These are phyloP conservation scores for Maudiozyma barnettii DNA, from an alignment of 805 yeast genomes.

Conservation along the genomic window DNA sequence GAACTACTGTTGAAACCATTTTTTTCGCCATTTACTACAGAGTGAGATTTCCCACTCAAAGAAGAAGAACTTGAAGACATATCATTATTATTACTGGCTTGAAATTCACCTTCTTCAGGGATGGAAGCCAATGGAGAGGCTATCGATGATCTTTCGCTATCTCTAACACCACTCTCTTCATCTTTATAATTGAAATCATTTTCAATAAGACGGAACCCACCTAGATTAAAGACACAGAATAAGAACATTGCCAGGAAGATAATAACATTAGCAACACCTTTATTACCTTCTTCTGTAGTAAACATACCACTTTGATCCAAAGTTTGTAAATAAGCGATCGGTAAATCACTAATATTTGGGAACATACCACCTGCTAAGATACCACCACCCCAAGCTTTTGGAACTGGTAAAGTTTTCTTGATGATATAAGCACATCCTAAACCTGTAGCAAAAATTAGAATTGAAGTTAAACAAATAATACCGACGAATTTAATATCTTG, in stretches of 20 bases:
- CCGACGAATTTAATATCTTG: slow-evolving; percentile 63
- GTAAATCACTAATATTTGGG: slow-evolving; percentile 69
- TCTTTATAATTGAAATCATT: slow-evolving; percentile 46
- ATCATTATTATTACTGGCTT: not conserved
- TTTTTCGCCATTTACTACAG: not conserved
- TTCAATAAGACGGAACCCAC: slow-evolving; percentile 61
- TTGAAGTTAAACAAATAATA: slow-evolving; percentile 45
- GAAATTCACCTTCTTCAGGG: not conserved
- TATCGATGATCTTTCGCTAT: slow-evolving; percentile 1
- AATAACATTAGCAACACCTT: slow-evolving; percentile 78
- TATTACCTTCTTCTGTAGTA: slow-evolving; percentile 47
- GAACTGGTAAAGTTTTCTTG: slow-evolving; percentile 35
- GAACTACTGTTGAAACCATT: not conserved
- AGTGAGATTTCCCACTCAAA: not conserved
- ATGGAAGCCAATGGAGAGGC: not conserved
- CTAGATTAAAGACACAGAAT: slow-evolving; percentile 61
- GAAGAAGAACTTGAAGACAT: not conserved
- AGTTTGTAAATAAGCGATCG: slow-evolving; percentile 67
- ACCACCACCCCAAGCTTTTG: slow-evolving; percentile 65
- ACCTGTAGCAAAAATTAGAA: slow-evolving; percentile 44
- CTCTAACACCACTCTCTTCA: slow-evolving; percentile 15
- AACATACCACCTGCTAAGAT: slow-evolving; percentile 58
- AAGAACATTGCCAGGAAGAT: slow-evolving; percentile 63
- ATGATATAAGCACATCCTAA: slow-evolving; percentile 34
- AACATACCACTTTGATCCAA: slow-evolving; percentile 54